Evolutionary conservation across 2,329 filamentous ascomycete genomes (phyloP).

Genomic region (Aspergillus sp.): DNA sequence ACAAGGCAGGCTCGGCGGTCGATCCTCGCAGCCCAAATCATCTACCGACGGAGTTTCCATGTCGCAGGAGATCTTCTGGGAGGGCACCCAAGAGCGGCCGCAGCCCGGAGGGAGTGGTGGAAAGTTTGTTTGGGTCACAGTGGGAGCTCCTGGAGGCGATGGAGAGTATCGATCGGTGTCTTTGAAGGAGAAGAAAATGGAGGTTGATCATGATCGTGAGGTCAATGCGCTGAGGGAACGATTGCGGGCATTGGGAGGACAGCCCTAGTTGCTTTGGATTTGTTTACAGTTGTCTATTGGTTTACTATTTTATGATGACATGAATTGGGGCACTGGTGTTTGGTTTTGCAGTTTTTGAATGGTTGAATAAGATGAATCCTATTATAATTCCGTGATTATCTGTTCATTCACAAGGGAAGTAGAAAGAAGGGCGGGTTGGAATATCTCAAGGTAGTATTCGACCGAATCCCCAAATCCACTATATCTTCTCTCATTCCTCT

Average conservation of each 20-base stretch:
- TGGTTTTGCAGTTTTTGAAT: constrained; percentile 1
- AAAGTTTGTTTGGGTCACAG: constrained; percentile 50
- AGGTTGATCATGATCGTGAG: constrained; percentile 18
- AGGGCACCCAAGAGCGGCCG: constrained; percentile 37
- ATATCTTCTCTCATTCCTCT: too few relatives aligned
- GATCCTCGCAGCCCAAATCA: constrained; percentile 9
- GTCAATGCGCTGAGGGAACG: constrained; percentile 26
- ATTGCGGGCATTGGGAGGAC: constrained; percentile 19
- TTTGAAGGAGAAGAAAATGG: constrained; percentile 22
- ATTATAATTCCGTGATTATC: too few relatives aligned
- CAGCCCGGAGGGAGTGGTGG: constrained; percentile 40
- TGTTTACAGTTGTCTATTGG: constrained; percentile 4
- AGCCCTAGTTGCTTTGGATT: constrained; percentile 2
- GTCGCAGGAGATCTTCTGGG: constrained; percentile 33
- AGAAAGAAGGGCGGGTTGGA: too few relatives aligned
- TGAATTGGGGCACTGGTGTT: background rate
- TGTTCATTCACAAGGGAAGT: too few relatives aligned
- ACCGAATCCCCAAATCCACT: too few relatives aligned
- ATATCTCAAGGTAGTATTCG: too few relatives aligned
- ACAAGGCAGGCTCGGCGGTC: constrained; percentile 33
- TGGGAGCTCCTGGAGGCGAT: constrained; percentile 45
- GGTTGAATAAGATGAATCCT: background rate
- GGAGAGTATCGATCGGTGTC: constrained; percentile 37
- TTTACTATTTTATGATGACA: constrained; percentile 16
- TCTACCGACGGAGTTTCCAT: constrained; percentile 2